Evolutionary conservation across 2,329 filamentous ascomycete genomes (phyloP).

Genomic region (Phialophora expanda): DNA sequence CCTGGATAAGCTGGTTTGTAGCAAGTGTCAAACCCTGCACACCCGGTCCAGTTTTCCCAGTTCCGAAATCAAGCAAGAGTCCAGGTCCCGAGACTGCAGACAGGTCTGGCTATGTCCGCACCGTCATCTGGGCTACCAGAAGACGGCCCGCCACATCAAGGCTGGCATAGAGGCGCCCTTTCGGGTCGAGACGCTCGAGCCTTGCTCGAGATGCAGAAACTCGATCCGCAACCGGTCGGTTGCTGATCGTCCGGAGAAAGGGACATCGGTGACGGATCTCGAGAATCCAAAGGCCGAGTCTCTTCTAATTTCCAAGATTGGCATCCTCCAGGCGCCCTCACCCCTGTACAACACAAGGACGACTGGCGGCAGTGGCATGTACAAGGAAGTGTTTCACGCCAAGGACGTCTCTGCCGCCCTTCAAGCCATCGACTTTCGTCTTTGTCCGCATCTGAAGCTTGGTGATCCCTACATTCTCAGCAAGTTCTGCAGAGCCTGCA

Average conservation of each 20-base stretch:
- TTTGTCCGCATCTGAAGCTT: constrained; percentile 39
- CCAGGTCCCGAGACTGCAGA: constrained; percentile 36
- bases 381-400: constrained; percentile 39
- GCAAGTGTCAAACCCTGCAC: constrained; percentile 37
- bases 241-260: constrained; percentile 39
- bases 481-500: constrained; percentile 40
- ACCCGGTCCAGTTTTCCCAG: constrained; percentile 33
- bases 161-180: constrained; percentile 38
- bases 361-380: constrained; percentile 36
- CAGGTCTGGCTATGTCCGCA: constrained; percentile 41
- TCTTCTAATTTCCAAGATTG: constrained; percentile 39
- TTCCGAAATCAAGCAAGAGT: constrained; percentile 32
- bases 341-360: constrained; percentile 36
- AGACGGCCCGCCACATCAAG: constrained; percentile 37
- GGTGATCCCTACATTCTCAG: constrained; percentile 39
- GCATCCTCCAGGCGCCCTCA: constrained; percentile 36
- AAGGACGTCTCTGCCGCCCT: constrained; percentile 39
- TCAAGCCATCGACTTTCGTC: constrained; percentile 36
- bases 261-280: constrained; percentile 34
- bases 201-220: constrained; percentile 39
- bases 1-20: constrained; percentile 37
- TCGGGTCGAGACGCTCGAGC: constrained; percentile 35
- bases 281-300: constrained; percentile 37
- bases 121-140: constrained; percentile 36
- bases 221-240: constrained; percentile 38